A percentile compares a stretch with the other conserved stretches of the same genome.
These are phyloP conservation scores for Fusarium keratoplasticum DNA, from an alignment of 2,329 filamentous ascomycete genomes.

Conservation along the genomic window DNA sequence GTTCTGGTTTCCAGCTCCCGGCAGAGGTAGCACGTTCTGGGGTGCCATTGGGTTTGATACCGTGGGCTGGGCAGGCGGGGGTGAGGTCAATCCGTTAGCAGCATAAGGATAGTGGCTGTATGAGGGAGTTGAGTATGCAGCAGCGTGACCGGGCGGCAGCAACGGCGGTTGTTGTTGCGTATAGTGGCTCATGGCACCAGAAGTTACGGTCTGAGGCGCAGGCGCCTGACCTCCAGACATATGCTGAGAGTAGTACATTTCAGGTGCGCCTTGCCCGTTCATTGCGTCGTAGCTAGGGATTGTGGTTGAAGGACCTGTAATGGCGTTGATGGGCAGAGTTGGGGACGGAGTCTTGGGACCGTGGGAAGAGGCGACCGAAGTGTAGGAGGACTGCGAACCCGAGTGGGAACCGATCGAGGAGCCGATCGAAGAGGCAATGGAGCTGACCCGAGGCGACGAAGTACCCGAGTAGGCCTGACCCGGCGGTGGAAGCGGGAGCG, in stretches of 20 bases:
- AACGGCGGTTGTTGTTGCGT: constrained; percentile 81
- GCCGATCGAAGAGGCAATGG: constrained; percentile 71
- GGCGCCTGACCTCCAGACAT: constrained; percentile 82
- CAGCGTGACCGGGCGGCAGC: constrained; percentile 75
- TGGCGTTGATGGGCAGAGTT: constrained; percentile 65
- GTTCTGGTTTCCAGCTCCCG: constrained; percentile 65
- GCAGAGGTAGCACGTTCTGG: constrained; percentile 76
- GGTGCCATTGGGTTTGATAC: constrained; percentile 76
- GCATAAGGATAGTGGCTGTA: constrained; percentile 79
- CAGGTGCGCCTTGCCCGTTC: constrained; percentile 77
- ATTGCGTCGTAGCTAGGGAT: constrained; percentile 65
- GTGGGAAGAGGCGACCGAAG: constrained; percentile 66
- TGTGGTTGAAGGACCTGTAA: constrained; percentile 46
- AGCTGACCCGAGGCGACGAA: constrained; percentile 81
- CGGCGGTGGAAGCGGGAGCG: constrained; percentile 76
- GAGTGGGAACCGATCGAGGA: constrained; percentile 52
- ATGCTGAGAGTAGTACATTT: constrained; percentile 88
- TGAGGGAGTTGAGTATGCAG: constrained; percentile 73
- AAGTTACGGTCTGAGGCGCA: constrained; percentile 80
- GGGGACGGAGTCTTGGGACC: constrained; percentile 84
- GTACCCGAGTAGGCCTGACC: constrained; percentile 77
- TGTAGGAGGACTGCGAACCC: constrained; percentile 66
- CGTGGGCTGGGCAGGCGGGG: constrained; percentile 74
- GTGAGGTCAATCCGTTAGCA: constrained; percentile 81
- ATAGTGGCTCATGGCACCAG: constrained; percentile 80